phyloP scores from a whole-genome alignment of 176 grass and related monocot genomes.

The Oryza punctata region DNA sequence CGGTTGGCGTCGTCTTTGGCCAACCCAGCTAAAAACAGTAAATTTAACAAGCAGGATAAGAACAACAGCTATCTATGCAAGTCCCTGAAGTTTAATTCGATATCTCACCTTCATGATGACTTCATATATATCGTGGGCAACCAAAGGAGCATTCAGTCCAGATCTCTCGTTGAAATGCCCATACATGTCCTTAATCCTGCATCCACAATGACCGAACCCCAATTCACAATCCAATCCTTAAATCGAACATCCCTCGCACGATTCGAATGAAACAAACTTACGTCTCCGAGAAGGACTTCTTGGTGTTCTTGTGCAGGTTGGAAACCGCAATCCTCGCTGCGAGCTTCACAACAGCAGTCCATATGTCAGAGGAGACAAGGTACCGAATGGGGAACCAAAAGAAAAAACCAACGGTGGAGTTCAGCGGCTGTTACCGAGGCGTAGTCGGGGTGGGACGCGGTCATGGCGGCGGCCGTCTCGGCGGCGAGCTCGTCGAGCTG shows the following conservation, averaged over 20 bases:
- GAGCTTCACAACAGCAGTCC: slow-evolving; percentile 39
- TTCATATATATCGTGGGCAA: slow-evolving; percentile 85
- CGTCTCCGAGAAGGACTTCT: slow-evolving; percentile 95
- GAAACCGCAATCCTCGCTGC: slow-evolving; percentile 94
- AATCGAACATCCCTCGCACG: neutral
- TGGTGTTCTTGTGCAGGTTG: slow-evolving; percentile 97
- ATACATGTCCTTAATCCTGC: slow-evolving; percentile 90
- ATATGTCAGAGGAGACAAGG: neutral
- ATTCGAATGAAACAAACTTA: slow-evolving; percentile 24
- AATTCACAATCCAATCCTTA: neutral
- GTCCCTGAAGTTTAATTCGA: neutral
- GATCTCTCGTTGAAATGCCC: slow-evolving; percentile 72
- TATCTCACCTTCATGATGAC: slow-evolving; percentile 86
- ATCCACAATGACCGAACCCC: slow-evolving; percentile 12
- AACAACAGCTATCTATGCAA: neutral
- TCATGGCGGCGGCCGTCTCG: slow-evolving; percentile 88
- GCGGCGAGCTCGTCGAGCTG: slow-evolving; percentile 97
- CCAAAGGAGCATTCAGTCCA: slow-evolving; percentile 70
- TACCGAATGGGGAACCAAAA: neutral
- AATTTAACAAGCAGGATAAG: neutral
- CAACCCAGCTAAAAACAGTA: neutral
- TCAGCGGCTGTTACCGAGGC: slow-evolving; percentile 49
- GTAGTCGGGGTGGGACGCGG: slow-evolving; percentile 87
- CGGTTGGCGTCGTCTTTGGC: no score
- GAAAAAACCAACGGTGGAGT: neutral